Conservation (phyloP, 495 filamentous ascomycete genomes). For the Annulohypoxylon bovei region DNA sequence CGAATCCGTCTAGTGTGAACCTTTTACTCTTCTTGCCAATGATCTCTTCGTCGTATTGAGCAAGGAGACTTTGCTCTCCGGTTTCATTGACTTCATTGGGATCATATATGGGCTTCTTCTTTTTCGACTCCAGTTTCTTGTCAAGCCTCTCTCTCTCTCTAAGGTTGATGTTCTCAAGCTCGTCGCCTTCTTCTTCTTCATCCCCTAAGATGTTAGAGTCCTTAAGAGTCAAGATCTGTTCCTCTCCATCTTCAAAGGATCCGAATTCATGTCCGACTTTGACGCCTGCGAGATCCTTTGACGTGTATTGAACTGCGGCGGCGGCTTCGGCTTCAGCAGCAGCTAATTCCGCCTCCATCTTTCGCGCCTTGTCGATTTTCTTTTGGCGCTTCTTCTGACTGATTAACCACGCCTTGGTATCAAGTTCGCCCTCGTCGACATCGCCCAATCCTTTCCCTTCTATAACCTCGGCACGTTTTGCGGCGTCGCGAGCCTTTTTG, state of each 20-base stretch:
- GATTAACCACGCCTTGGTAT: constrained; percentile 85
- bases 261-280: constrained; percentile 88
- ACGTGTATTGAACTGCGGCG: constrained; percentile 71
- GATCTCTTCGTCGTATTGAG: constrained; percentile 96
- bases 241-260: constrained; percentile 79
- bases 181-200: constrained; percentile 91
- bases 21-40: constrained; percentile 88
- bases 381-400: constrained; percentile 90
- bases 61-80: constrained; percentile 72
- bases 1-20: constrained; percentile 84
- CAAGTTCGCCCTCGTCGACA: constrained; percentile 71
- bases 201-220: constrained; percentile 82
- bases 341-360: constrained; percentile 78
- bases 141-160: constrained; percentile 79
- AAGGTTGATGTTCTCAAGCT: constrained; percentile 85
- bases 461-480: constrained; percentile 75
- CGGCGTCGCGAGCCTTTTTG: constrained; percentile 87
- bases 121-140: constrained; percentile 85
- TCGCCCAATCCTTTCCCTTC: constrained; percentile 85
- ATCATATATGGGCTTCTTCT: constrained; percentile 90
- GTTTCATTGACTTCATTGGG: constrained; percentile 77
- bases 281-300: constrained; percentile 85
- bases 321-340: constrained; percentile 55
- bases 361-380: constrained; percentile 81
- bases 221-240: constrained; percentile 89